Base-by-base conservation (phyloP, 2,329 filamentous ascomycete species). In the Ascochyta clinopodiicola region DNA sequence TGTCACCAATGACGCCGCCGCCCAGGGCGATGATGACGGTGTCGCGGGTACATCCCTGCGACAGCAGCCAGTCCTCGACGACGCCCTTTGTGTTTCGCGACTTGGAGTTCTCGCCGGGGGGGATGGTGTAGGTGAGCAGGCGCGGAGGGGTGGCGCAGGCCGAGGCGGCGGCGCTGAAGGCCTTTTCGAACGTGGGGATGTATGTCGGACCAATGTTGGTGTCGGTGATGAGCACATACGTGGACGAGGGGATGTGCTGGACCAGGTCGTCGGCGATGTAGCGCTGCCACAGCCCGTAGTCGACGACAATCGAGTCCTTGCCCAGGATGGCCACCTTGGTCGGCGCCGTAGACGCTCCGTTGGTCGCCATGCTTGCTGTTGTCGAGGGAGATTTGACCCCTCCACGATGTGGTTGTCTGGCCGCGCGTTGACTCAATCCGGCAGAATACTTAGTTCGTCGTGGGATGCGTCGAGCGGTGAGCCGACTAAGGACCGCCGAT, bases 31-130 rank as follows among this genome's bases (percentile, higher is more conserved):
- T 91, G 56, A 99, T 88, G 61, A 99, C 91, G 0, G 92, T 96
- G 77, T 99, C 95, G 65, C 95, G 85, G 24, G 93, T 96, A 79
- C 95, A 99, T 88, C 89, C 88, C 68, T 96, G 87, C 64, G 87
- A 86, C 56, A 98, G 82, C 86, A 99, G 89, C 95, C 95, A 99
- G 77, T 99, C 95, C 76, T 99, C 95, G 48, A 99, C 93, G 67
- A 94, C 90, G 40, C 90, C 93, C 78, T 98, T 98, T 47, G 93
- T 97, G 74, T 92, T 88, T 61, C 95, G 86, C 64, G 91, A 91
- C 78, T 99, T 99, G 48, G 93, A 96, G 56, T 87, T 91, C 80
- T 99, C 95, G 56, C 95, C 95, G 0, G 95, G 95, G 2, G 92
- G 88, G 57, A 96, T 92, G 65, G 96, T 92, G 59, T 96, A 95